phyloP scores from a whole-genome alignment of 164 flowering plant species.

The Akebia trifoliata region DNA sequence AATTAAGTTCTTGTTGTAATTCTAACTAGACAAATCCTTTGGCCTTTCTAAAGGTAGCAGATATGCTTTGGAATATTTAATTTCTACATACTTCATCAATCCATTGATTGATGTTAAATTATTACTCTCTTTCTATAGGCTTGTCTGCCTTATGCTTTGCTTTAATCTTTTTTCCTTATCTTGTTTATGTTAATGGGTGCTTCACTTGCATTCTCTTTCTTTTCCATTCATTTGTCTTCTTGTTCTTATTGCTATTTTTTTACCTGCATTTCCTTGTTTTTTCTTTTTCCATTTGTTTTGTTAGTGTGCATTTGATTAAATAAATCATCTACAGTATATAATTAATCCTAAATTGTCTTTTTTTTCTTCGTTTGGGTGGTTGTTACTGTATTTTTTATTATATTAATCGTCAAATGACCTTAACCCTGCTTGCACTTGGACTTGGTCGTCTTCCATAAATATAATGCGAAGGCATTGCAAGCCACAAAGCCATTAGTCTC shows the following conservation, averaged over 20 bases:
- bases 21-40: slow-evolving; percentile 9
- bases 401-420: background rate
- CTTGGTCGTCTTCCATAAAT: background rate
- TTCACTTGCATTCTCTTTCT: slow-evolving; percentile 14
- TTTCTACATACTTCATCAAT: slow-evolving; percentile 14
- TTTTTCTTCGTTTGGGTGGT: too few species aligned
- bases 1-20: background rate
- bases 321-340: too few species aligned
- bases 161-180: background rate
- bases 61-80: slow-evolving; percentile 13
- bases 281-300: background rate
- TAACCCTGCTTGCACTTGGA: background rate
- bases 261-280: background rate
- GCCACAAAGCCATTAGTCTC: background rate
- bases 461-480: background rate
- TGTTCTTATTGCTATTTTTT: slow-evolving; percentile 3
- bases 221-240: background rate
- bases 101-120: too few species aligned
- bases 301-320: background rate
- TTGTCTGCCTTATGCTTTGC: slow-evolving; percentile 11
- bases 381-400: too few species aligned
- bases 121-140: too few species aligned
- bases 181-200: slow-evolving; percentile 19
- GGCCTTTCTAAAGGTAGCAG: slow-evolving; percentile 13
- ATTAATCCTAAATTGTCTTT: too few species aligned